Conservation (phyloP, 169 alveolate species). For the Plasmodium reichenowi region DNA sequence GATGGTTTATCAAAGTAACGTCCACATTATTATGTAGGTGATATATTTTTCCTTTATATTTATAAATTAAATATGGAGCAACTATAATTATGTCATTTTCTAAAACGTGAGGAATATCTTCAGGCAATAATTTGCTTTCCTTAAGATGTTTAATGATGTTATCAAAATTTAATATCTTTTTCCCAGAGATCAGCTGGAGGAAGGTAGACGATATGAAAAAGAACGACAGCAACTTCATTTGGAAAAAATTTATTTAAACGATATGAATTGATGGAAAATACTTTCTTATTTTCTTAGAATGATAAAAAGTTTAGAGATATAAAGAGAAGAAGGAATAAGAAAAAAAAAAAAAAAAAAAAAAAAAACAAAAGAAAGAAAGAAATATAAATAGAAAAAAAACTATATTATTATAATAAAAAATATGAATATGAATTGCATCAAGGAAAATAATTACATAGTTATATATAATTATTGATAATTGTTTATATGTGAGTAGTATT, state of each 20-base stretch:
- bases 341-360: neutral
- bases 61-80: constrained; percentile 58
- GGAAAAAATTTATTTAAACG: neutral
- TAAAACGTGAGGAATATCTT: constrained; percentile 24
- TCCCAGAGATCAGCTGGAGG: neutral
- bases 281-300: neutral
- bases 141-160: constrained; percentile 46
- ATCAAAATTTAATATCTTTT: constrained; percentile 17
- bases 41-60: constrained; percentile 37
- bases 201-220: constrained; percentile 1
- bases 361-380: neutral
- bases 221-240: constrained; percentile 13
- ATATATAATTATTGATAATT: no score
- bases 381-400: no score
- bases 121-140: constrained; percentile 32
- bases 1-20: neutral
- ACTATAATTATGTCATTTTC: constrained; percentile 19
- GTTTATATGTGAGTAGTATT: no score
- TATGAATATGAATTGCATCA: no score
- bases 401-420: no score
- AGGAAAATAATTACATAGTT: no score
- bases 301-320: neutral
- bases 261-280: neutral
- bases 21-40: constrained; percentile 54
- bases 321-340: neutral